phyloP scores from a whole-genome alignment of 345 rosid species.

The Salix suchowensis region DNA sequence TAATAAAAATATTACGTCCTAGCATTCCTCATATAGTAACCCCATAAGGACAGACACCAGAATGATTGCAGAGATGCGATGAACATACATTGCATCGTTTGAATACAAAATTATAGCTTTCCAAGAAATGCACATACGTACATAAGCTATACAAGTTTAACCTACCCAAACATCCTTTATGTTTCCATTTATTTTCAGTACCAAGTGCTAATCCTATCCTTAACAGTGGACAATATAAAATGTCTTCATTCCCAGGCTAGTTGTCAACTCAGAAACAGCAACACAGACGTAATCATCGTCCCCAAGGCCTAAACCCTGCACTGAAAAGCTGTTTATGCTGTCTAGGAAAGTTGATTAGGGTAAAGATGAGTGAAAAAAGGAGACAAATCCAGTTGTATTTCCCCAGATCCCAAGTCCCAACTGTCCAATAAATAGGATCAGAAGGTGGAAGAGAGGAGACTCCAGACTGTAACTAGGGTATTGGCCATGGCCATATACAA shows the following conservation, averaged over 20 bases:
- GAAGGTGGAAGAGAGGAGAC: neutral
- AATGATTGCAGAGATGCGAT: neutral
- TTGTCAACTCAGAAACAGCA: neutral
- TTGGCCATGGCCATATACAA: conserved; percentile 13
- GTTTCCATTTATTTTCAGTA: neutral
- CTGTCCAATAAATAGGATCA: neutral
- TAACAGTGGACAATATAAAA: neutral
- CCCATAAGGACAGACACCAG: neutral
- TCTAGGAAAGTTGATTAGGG: neutral
- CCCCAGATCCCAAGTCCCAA: conserved; percentile 1
- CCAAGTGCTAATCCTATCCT: neutral
- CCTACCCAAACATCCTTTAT: neutral
- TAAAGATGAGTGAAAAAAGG: neutral
- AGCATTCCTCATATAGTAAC: neutral
- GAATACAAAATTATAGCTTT: neutral
- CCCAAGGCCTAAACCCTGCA: neutral
- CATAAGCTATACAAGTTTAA: neutral
- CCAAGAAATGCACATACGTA: neutral
- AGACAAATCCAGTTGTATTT: conserved; percentile 8
- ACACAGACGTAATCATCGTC: neutral
- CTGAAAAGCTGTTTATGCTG: neutral
- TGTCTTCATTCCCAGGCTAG: neutral
- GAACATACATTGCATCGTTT: neutral
- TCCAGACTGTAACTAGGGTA: neutral
- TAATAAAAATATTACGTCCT: too few relatives aligned